Percentiles rank a stretch among this genome's conserved stretches.
phyloP scores from a whole-genome alignment of 176 grass and related monocot species.

The Poa annua region DNA sequence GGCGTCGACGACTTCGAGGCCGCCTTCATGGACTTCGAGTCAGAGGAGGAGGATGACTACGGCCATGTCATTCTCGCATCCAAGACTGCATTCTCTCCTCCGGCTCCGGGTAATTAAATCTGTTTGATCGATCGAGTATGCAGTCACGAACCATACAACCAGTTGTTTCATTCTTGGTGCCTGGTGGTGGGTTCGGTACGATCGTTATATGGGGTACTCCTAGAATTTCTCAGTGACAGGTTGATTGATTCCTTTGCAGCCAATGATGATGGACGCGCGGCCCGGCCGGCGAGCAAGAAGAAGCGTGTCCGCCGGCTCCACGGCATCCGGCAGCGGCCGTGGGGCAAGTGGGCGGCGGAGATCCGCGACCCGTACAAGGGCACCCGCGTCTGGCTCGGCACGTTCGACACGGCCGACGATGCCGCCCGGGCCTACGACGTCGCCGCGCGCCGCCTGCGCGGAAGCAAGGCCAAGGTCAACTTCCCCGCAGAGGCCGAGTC shows the following conservation, averaged over 20 bases:
- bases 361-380: conserved; percentile 78
- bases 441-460: conserved; percentile 66
- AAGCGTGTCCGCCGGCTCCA: conserved; percentile 40
- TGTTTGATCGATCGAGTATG: neutral
- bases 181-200: neutral
- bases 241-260: conserved; percentile 14
- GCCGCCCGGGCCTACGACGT: conserved; percentile 74
- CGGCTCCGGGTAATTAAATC: conserved; percentile 53
- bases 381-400: conserved; percentile 84
- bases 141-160: neutral
- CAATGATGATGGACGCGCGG: neutral
- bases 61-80: conserved; percentile 36
- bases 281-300: conserved; percentile 31
- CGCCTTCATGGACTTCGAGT: conserved; percentile 58
- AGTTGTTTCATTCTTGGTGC: neutral
- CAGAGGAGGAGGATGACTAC: conserved; percentile 39
- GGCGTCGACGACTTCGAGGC: conserved; percentile 66
- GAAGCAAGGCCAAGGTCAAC: conserved; percentile 86
- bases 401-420: conserved; percentile 71
- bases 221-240: neutral
- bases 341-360: conserved; percentile 88
- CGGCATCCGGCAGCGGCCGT: conserved; percentile 73
- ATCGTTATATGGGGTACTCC: neutral
- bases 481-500: conserved; percentile 46
- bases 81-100: conserved; percentile 19